These are phyloP conservation scores for Clavispora vitiphila DNA, from an alignment of 805 yeast species.

Conservation along the genomic window DNA sequence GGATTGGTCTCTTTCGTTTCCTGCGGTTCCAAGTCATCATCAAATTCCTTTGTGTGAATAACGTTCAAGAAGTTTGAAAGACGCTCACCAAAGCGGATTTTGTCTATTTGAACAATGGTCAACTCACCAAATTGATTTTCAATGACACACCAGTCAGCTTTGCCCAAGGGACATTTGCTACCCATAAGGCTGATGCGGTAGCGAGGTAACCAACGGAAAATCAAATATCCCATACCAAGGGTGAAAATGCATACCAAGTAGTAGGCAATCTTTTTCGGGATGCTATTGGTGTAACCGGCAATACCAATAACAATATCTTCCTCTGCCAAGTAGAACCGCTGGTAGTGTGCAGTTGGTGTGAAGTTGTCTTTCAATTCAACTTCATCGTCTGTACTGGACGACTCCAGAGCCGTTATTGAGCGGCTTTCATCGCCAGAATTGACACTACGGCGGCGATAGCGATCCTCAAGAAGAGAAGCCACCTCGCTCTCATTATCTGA, in stretches of 20 bases:
- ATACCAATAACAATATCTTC: conserved; percentile 93
- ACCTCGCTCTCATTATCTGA: conserved; percentile 20
- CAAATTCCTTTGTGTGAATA: conserved; percentile 20
- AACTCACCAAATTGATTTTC: conserved; percentile 94
- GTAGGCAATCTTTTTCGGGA: conserved; percentile 43
- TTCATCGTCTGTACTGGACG: conserved; percentile 6
- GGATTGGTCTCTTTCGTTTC: conserved; percentile 47
- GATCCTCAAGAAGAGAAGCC: conserved; percentile 24
- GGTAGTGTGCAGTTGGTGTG: conserved; percentile 46
- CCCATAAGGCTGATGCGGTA: conserved; percentile 68
- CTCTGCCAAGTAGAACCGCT: conserved; percentile 88
- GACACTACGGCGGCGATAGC: conserved; percentile 21
- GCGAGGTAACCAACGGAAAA: conserved; percentile 83
- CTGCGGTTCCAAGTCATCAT: conserved; percentile 19
- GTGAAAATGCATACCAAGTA: conserved; percentile 52
- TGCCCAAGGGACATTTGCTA: conserved; percentile 59
- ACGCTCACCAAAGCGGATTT: conserved; percentile 63
- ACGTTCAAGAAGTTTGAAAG: conserved; percentile 60
- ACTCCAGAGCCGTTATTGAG: conserved; percentile 4
- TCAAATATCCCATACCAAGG: conserved; percentile 66
- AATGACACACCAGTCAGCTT: conserved; percentile 87
- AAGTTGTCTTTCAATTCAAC: conserved; percentile 9
- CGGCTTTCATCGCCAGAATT: conserved; percentile 6
- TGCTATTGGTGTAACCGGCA: conserved; percentile 74
- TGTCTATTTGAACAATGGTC: conserved; percentile 49